Base-by-base conservation (phyloP, 169 alveolate species). In the Cryptosporidium parvum region DNA sequence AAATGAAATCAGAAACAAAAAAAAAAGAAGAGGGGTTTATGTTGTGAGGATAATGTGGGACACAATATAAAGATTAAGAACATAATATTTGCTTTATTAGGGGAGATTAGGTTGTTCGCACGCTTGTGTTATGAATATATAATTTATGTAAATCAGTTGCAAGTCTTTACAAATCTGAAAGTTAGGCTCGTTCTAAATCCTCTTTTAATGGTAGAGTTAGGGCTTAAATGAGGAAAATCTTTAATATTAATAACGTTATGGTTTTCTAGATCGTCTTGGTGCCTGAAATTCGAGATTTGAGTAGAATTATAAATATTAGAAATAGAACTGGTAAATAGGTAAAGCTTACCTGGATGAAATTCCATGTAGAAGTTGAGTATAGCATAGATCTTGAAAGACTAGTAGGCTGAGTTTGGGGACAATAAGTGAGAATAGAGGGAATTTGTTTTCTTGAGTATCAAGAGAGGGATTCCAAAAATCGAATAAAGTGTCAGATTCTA, bases 401-500 rank as follows among this genome's bases (percentile, higher is more conserved):
- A 80, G 70, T 35, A 80, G 56, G 33, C 89, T 80, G 5, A 59
- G 67, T 37, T 65, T 59, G 3, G 89, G 75, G 7, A 59, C 89
- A 8, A 80, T 26, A 37, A 80, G 31, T 12, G 75, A 80, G 59
- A 80, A 80, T 42, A 80, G 6, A n/a, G 80, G 75, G 31, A 35
- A 16, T 21, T 69, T 69, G 21, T 23, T 35, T 10, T 65, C 72
- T n/a, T 65, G 72, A 21, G 23, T 26, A 58, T 53, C 39, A n/a
- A 31, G 23, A 10, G 23, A 31, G 29, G 75, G 75, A 1, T 61
- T 62, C 93, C 93, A 91, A 14, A 86, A 59, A 58, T 86, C 69
- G 29, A 93, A 52, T 3, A 91, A 44, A 3, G 84, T 61, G 21
- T 86, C 92, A 7, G 94, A 70, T 33, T 85, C 91, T 2, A 93